These are phyloP conservation scores for Mortierella sp. DNA, from an alignment of 371 early-diverging fungal species.

Conservation along the genomic window DNA sequence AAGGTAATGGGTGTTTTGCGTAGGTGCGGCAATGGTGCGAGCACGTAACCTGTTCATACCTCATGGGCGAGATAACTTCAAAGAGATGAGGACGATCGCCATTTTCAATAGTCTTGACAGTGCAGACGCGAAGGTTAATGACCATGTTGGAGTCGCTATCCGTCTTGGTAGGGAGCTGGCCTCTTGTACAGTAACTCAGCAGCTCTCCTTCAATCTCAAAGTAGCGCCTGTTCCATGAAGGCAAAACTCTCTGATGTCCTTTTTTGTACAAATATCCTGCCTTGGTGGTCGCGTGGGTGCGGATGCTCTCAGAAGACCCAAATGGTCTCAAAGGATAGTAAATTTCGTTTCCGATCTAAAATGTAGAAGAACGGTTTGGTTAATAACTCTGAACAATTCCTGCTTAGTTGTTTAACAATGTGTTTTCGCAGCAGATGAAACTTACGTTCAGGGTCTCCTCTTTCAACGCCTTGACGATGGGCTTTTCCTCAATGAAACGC, in stretches of 20 bases:
- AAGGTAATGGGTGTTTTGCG: background rate
- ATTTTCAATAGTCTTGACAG: slow-evolving; percentile 76
- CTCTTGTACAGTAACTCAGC: slow-evolving; percentile 67
- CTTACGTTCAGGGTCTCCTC: slow-evolving; percentile 56
- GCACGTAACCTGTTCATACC: slow-evolving; percentile 56
- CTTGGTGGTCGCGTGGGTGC: slow-evolving; percentile 57
- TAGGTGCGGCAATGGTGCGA: background rate
- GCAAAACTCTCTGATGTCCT: slow-evolving; percentile 76
- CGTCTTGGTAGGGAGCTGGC: slow-evolving; percentile 57
- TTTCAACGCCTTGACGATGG: slow-evolving; percentile 47
- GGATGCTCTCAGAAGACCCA: slow-evolving; percentile 34
- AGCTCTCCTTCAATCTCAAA: slow-evolving; percentile 78
- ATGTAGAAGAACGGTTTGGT: background rate
- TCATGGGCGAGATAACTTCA: slow-evolving; percentile 87
- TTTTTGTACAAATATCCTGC: slow-evolving; percentile 86
- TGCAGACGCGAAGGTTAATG: slow-evolving; percentile 83
- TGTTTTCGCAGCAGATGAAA: background rate
- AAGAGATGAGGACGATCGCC: slow-evolving; percentile 88
- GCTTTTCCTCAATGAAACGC: slow-evolving; percentile 49
- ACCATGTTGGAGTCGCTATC: slow-evolving; percentile 61
- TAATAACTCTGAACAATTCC: background rate
- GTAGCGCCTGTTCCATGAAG: slow-evolving; percentile 83
- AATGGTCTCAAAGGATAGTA: slow-evolving; percentile 60
- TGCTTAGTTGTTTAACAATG: background rate
- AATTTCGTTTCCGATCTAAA: slow-evolving; percentile 54